A percentile compares a stretch with the other conserved stretches of the same genome.
Conservation (phyloP, 2,329 filamentous ascomycete genomes). For the Verticillium nubilum region DNA sequence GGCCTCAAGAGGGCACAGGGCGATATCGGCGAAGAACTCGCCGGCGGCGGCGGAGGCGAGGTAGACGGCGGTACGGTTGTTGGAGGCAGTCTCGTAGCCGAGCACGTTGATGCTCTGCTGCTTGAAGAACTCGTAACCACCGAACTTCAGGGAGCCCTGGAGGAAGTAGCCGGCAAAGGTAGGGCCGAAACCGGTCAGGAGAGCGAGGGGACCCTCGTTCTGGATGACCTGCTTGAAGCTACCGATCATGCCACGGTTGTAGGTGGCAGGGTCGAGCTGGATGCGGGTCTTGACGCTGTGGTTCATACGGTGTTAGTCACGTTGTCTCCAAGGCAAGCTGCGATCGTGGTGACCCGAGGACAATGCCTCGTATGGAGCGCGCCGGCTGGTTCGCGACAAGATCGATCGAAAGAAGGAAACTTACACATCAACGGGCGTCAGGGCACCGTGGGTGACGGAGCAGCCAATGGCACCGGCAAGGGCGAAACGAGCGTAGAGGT, state of each 20-base stretch:
- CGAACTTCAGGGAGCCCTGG: slow-evolving; percentile 89
- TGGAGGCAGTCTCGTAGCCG: slow-evolving; percentile 69
- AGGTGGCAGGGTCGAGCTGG: slow-evolving; percentile 84
- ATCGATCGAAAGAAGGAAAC: slow-evolving; percentile 36
- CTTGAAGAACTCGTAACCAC: slow-evolving; percentile 96
- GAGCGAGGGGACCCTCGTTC: slow-evolving; percentile 79
- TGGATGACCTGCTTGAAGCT: slow-evolving; percentile 81
- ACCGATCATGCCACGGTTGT: slow-evolving; percentile 83
- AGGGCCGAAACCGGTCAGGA: slow-evolving; percentile 80
- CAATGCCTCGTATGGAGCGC: neutral
- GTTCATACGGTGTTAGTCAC: neutral
- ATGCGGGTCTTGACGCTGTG: slow-evolving; percentile 92
- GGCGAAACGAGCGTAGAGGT: slow-evolving; percentile 92
- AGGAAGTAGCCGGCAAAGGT: slow-evolving; percentile 91
- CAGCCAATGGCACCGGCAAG: slow-evolving; percentile 97
- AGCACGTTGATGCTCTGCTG: slow-evolving; percentile 77
- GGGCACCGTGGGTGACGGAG: slow-evolving; percentile 91
- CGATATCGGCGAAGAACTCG: slow-evolving; percentile 70
- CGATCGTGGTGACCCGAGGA: neutral
- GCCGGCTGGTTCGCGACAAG: neutral
- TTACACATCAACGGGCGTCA: slow-evolving; percentile 99
- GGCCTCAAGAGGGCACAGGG: slow-evolving; percentile 86
- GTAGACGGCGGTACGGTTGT: slow-evolving; percentile 80
- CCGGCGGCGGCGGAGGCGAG: slow-evolving; percentile 61
- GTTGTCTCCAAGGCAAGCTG: neutral